A percentile compares a stretch with the other conserved stretches of the same genome.
phyloP scores from a whole-genome alignment of 192 early-diverging fungal species.

The Umbelopsis sp. region DNA sequence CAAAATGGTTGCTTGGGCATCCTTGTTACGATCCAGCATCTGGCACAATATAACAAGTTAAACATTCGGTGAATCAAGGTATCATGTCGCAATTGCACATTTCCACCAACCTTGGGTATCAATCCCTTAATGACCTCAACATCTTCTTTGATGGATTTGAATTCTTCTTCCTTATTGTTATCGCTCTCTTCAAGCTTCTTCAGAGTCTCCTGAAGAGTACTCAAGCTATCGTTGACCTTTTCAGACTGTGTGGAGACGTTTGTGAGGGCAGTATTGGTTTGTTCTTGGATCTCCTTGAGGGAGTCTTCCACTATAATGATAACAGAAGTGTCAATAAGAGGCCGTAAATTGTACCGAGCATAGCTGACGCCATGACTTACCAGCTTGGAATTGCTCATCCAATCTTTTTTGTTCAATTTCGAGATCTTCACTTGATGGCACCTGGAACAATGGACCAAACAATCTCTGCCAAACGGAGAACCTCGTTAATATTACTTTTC shows the following conservation, averaged over 20 bases:
- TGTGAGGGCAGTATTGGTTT: conserved; percentile 63
- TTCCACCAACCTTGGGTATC: conserved; percentile 76
- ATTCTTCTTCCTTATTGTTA: conserved; percentile 63
- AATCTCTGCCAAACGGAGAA: conserved; percentile 46
- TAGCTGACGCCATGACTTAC: conserved; percentile 13
- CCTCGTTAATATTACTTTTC: background rate
- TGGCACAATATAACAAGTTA: conserved; percentile 28
- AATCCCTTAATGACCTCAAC: conserved; percentile 70
- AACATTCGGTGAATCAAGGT: too few species aligned
- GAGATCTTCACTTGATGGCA: conserved; percentile 67
- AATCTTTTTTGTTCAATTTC: conserved; percentile 71
- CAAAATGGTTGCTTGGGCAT: conserved; percentile 65
- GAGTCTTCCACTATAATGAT: conserved; percentile 36
- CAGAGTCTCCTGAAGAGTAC: conserved; percentile 60
- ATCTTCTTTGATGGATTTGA: conserved; percentile 74
- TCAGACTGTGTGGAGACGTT: conserved; percentile 67
- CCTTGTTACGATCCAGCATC: conserved; percentile 75
- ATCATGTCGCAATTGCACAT: too few species aligned
- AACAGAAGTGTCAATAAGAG: background rate
- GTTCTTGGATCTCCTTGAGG: conserved; percentile 62
- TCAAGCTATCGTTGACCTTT: conserved; percentile 71
- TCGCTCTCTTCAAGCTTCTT: conserved; percentile 67
- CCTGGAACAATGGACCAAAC: conserved; percentile 60
- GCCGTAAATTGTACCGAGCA: background rate
- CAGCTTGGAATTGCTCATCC: conserved; percentile 61